These are phyloP conservation scores for Salix koriyanagi DNA, from an alignment of 345 rosid species.

Conservation along the genomic window DNA sequence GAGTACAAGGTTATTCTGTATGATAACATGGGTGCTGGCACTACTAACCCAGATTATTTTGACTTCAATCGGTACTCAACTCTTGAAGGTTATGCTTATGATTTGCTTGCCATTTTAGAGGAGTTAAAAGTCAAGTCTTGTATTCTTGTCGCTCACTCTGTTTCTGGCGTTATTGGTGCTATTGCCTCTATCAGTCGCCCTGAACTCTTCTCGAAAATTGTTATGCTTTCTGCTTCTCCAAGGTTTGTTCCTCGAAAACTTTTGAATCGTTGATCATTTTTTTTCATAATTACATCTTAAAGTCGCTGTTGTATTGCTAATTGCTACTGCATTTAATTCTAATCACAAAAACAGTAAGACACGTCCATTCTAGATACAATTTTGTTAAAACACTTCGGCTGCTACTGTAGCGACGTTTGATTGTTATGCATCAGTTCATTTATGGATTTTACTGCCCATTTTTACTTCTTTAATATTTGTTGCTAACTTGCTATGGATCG, in stretches of 20 bases:
- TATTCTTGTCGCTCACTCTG: constrained; percentile 77
- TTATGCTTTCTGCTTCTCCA: constrained; percentile 71
- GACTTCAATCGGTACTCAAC: constrained; percentile 69
- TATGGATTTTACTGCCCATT: not conserved
- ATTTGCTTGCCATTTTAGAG: constrained; percentile 75
- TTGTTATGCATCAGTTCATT: too few relatives aligned
- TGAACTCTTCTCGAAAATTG: constrained; percentile 66
- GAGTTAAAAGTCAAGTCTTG: constrained; percentile 55
- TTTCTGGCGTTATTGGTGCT: constrained; percentile 71
- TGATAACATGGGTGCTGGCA: constrained; percentile 92
- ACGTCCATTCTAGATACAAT: too few relatives aligned
- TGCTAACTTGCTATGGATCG: not conserved
- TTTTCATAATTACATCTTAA: not conserved
- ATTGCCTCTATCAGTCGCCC: constrained; percentile 85
- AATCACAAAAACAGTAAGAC: too few relatives aligned
- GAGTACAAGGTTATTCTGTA: constrained; percentile 61
- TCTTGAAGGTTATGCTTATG: constrained; percentile 73
- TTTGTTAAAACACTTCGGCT: not conserved
- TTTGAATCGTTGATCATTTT: not conserved
- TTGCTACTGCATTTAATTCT: too few relatives aligned
- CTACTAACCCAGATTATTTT: constrained; percentile 84
- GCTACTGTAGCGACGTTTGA: not conserved
- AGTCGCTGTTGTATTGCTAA: too few relatives aligned
- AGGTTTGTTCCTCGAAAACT: constrained; percentile 39
- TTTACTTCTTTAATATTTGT: not conserved